Evolutionary conservation across 805 yeast genomes (phyloP).

Genomic region (Dipodascopsis uninucleata): DNA sequence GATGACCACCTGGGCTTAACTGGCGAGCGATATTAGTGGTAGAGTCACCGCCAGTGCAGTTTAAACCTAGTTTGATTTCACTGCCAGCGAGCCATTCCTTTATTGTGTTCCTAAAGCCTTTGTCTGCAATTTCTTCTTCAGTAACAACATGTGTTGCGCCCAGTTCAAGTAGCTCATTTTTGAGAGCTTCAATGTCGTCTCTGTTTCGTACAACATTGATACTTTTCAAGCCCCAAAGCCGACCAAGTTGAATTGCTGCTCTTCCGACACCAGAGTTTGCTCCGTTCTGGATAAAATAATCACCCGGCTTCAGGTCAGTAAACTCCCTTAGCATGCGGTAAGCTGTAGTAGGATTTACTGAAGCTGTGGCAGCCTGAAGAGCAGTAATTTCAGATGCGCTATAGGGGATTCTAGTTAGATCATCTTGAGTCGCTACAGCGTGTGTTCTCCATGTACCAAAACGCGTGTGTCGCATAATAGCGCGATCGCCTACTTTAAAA

Average conservation of each 20-base stretch:
- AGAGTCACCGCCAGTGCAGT: conserved; percentile 91
- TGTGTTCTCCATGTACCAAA: conserved; percentile 95
- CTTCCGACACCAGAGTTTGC: conserved; percentile 95
- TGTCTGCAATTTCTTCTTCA: conserved; percentile 74
- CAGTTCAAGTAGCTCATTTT: conserved; percentile 50
- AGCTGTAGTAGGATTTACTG: conserved; percentile 92
- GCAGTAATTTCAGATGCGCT: conserved; percentile 38
- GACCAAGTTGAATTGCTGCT: conserved; percentile 83
- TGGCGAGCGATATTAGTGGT: conserved; percentile 80
- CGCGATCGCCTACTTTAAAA: conserved; percentile 77
- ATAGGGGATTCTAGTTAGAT: conserved; percentile 57
- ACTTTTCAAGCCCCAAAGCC: conserved; percentile 72
- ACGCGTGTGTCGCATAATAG: conserved; percentile 69
- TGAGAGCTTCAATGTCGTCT: conserved; percentile 63
- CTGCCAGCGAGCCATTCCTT: conserved; percentile 44
- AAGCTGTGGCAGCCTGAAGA: conserved; percentile 70
- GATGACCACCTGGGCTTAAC: conserved; percentile 64
- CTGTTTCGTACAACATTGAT: conserved; percentile 86
- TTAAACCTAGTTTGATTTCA: conserved; percentile 68
- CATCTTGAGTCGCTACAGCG: conserved; percentile 50
- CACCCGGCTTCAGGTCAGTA: conserved; percentile 55
- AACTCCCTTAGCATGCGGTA: conserved; percentile 78
- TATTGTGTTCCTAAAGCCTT: conserved; percentile 59
- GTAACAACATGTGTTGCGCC: conserved; percentile 92
- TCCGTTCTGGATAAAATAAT: conserved; percentile 95